A percentile compares a stretch with the other conserved stretches of the same genome.
phyloP scores from a whole-genome alignment of 768 basidiomycete genomes.

The Lentinus tigrinus region DNA sequence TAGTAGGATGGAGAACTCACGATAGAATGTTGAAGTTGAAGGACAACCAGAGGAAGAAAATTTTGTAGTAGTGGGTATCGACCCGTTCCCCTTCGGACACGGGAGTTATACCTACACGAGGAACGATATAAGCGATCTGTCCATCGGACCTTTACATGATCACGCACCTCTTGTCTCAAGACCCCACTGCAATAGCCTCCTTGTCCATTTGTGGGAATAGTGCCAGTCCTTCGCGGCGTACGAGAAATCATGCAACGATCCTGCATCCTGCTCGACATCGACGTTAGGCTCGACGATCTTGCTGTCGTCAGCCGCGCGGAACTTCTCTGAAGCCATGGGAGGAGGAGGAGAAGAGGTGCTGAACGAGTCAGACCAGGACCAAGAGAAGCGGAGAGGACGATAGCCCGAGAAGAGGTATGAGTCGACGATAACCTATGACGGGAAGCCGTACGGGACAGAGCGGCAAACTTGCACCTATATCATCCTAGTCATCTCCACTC shows the following conservation, averaged over 20 bases:
- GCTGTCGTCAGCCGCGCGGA: neutral
- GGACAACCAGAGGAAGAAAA: slow-evolving; percentile 43
- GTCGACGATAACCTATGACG: too few species aligned
- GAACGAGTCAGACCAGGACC: too few species aligned
- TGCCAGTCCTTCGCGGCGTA: slow-evolving; percentile 13
- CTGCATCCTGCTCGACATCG: slow-evolving; percentile 16
- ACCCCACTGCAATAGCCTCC: slow-evolving; percentile 30
- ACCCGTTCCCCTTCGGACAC: slow-evolving; percentile 32
- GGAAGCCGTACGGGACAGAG: too few species aligned
- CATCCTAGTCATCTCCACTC: too few species aligned
- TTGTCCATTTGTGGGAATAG: slow-evolving; percentile 16
- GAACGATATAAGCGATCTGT: neutral
- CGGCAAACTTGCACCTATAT: too few species aligned
- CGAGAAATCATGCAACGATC: slow-evolving; percentile 4
- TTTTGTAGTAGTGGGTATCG: slow-evolving; percentile 39
- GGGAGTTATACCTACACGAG: slow-evolving; percentile 33
- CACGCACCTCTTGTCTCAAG: slow-evolving; percentile 33
- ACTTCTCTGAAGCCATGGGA: too few species aligned
- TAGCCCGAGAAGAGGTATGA: too few species aligned
- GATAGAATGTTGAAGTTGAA: slow-evolving; percentile 41
- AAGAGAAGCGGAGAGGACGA: too few species aligned
- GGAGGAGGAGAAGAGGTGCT: too few species aligned
- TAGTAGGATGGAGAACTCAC: slow-evolving; percentile 18
- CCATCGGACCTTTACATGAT: too few species aligned
- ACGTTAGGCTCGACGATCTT: neutral